These are phyloP conservation scores for Pichia sp. DNA, from an alignment of 1,139 yeast genomes.

Conservation along the genomic window DNA sequence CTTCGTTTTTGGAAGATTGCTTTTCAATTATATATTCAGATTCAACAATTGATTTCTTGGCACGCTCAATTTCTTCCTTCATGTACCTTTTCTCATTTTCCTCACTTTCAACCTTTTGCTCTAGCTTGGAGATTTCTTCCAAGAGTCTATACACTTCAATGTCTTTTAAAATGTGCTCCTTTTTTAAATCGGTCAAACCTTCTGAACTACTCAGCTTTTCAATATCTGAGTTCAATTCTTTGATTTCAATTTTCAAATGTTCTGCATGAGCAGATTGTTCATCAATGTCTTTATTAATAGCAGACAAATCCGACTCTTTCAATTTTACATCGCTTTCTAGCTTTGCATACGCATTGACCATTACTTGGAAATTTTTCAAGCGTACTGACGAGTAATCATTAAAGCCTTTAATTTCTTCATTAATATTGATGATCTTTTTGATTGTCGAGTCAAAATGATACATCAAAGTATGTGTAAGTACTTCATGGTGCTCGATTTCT, in stretches of 20 bases:
- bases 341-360: slow-evolving; percentile 16
- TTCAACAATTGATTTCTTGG: slow-evolving; percentile 46
- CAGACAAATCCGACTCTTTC: slow-evolving; percentile 7
- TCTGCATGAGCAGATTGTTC: slow-evolving; percentile 17
- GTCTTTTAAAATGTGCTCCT: slow-evolving; percentile 28
- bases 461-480: slow-evolving; percentile 42
- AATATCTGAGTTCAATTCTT: slow-evolving; percentile 9
- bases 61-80: slow-evolving; percentile 55
- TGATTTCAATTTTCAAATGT: slow-evolving; percentile 20
- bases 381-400: slow-evolving; percentile 26
- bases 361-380: slow-evolving; percentile 18
- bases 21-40: slow-evolving; percentile 24
- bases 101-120: slow-evolving; percentile 31
- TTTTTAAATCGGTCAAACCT: not conserved
- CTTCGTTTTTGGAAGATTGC: slow-evolving; percentile 2
- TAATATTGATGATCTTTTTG: slow-evolving; percentile 18
- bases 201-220: not conserved
- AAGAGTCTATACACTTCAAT: slow-evolving; percentile 29
- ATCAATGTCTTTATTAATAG: slow-evolving; percentile 7
- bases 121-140: slow-evolving; percentile 33
- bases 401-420: slow-evolving; percentile 27
- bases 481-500: slow-evolving; percentile 24
- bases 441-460: slow-evolving; percentile 30
- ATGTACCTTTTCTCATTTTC: slow-evolving; percentile 57
- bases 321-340: slow-evolving; percentile 13